Percentiles rank a stretch among this genome's conserved stretches.
Conservation (phyloP, 192 early-diverging fungal genomes). For the Rhizophagus sp. region DNA sequence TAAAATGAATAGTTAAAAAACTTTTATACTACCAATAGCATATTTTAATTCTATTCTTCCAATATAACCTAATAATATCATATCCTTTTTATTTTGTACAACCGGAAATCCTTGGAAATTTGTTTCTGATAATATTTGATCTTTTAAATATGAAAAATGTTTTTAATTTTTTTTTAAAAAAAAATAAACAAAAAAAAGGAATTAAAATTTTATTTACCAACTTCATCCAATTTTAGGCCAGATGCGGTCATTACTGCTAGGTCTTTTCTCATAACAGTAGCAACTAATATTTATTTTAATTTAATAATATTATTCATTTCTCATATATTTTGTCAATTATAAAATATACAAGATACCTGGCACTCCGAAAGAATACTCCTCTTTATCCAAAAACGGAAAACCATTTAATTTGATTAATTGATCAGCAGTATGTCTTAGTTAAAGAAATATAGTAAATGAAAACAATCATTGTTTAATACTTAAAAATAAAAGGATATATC, state of each 20-base stretch:
- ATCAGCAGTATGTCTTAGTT: constrained; percentile 49
- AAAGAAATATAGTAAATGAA: constrained; percentile 1
- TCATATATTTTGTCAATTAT: constrained; percentile 17
- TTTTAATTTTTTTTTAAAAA: too few species aligned
- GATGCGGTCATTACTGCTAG: constrained; percentile 58
- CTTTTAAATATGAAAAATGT: constrained; percentile 19
- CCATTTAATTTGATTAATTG: constrained; percentile 78
- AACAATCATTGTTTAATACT: not conserved
- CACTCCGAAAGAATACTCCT: constrained; percentile 63
- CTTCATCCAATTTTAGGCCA: constrained; percentile 49
- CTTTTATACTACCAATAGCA: constrained; percentile 43
- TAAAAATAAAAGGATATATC: constrained; percentile 45
- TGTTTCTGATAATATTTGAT: constrained; percentile 51
- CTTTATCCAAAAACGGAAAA: constrained; percentile 76
- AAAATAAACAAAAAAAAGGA: too few species aligned
- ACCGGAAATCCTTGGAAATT: constrained; percentile 74
- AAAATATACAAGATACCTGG: constrained; percentile 33
- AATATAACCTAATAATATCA: constrained; percentile 73
- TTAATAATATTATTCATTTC: not conserved
- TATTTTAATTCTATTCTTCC: constrained; percentile 61
- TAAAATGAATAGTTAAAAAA: not conserved
- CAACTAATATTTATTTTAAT: constrained; percentile 31
- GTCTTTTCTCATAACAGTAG: constrained; percentile 62
- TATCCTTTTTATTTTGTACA: constrained; percentile 60
- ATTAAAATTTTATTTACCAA: constrained; percentile 34